phyloP scores from a whole-genome alignment of 805 yeast genomes.

The Yarrowia yakushimensis region DNA sequence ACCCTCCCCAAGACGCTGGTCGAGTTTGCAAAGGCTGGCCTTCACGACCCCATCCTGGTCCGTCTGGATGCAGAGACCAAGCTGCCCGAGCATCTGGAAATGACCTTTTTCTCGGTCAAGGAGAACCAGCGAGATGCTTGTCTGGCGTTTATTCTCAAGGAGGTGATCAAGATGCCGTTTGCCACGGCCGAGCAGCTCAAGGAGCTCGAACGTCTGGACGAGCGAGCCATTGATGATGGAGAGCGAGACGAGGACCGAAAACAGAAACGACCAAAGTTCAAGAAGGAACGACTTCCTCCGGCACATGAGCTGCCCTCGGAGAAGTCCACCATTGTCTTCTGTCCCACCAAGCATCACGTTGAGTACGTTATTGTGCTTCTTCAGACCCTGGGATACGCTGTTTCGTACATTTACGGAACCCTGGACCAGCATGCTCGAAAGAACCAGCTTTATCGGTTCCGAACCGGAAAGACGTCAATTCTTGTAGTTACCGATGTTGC shows the following conservation, averaged over 20 bases:
- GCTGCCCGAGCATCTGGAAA: slow-evolving; percentile 83
- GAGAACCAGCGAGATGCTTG: slow-evolving; percentile 88
- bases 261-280: slow-evolving; percentile 40
- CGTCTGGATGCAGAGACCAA: slow-evolving; percentile 91
- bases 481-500: slow-evolving; percentile 91
- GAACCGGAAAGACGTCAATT: slow-evolving; percentile 78
- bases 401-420: slow-evolving; percentile 88
- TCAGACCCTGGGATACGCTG: slow-evolving; percentile 76
- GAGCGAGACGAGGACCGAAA: slow-evolving; percentile 36
- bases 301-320: slow-evolving; percentile 84
- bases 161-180: slow-evolving; percentile 76
- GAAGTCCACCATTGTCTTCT: slow-evolving; percentile 85
- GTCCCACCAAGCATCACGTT: slow-evolving; percentile 96
- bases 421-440: slow-evolving; percentile 93
- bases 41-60: slow-evolving; percentile 85
- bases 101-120: slow-evolving; percentile 80
- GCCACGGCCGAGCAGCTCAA: slow-evolving; percentile 67
- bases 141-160: slow-evolving; percentile 69
- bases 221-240: slow-evolving; percentile 37
- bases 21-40: slow-evolving; percentile 96
- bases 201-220: slow-evolving; percentile 42
- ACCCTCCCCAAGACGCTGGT: slow-evolving; percentile 89
- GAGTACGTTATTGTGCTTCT: slow-evolving; percentile 77
- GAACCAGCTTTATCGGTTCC: slow-evolving; percentile 78
- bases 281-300: slow-evolving; percentile 61